Percentiles rank a stretch among this genome's conserved stretches.
phyloP scores from a whole-genome alignment of 352 stramenopile species.

The Pythium biforme region DNA sequence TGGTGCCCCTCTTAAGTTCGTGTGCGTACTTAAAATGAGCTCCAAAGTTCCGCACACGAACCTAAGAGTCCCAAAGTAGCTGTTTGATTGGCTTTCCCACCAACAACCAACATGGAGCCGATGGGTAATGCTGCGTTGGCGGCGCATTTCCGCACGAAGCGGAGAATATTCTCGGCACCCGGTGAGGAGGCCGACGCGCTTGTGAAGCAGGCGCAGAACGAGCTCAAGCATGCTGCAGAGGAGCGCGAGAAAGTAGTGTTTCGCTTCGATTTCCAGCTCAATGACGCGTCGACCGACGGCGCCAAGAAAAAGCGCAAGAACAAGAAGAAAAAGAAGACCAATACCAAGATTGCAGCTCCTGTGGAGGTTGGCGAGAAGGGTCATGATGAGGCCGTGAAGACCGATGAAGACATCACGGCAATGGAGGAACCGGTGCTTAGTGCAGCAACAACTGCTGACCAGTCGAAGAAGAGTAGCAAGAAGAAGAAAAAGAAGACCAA shows the following conservation, averaged over 20 bases:
- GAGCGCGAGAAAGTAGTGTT: constrained; percentile 41
- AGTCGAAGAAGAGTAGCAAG: not conserved
- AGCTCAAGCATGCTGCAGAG: constrained; percentile 24
- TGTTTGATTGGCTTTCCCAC: constrained; percentile 2
- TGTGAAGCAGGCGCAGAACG: constrained; percentile 34
- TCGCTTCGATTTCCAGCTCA: constrained; percentile 49
- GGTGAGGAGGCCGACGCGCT: constrained; percentile 15
- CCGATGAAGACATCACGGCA: not conserved
- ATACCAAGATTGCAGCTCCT: not conserved
- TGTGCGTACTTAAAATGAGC: too few species aligned
- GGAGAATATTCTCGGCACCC: constrained; percentile 28
- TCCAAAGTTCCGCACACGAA: too few species aligned
- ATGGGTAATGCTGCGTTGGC: constrained; percentile 25
- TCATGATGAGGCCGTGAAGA: not conserved
- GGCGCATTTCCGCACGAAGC: constrained; percentile 52
- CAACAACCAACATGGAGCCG: constrained; percentile 9
- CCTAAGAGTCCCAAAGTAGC: not conserved
- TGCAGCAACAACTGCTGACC: not conserved
- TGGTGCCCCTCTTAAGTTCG: constrained; percentile 22
- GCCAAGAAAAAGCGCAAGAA: constrained; percentile 18
- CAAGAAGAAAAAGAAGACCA: constrained; percentile 15
- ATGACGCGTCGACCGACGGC: constrained; percentile 7
- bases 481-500: constrained; percentile 1
- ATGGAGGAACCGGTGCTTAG: not conserved
- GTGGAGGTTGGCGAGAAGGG: not conserved